These are phyloP conservation scores for Corniculantispora saksenae DNA, from an alignment of 2,329 filamentous ascomycete species.

Conservation along the genomic window DNA sequence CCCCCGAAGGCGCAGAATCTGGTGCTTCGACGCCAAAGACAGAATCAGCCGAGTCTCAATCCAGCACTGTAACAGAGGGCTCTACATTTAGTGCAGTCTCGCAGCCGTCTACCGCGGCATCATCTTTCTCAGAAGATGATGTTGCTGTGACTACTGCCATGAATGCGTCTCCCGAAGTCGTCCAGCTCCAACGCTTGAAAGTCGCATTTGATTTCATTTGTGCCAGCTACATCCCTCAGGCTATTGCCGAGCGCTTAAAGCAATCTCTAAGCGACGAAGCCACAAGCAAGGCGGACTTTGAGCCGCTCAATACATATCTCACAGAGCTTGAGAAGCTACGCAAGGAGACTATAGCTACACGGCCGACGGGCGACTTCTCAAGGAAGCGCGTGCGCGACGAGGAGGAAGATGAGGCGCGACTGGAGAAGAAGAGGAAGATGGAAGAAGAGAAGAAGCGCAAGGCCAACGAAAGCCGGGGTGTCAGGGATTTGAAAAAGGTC, in stretches of 20 bases:
- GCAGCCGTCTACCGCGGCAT: conserved; percentile 47
- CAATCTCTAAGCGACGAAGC: conserved; percentile 39
- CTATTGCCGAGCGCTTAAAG: conserved; percentile 46
- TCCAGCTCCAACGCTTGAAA: conserved; percentile 62
- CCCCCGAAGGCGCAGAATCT: conserved; percentile 26
- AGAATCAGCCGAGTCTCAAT: conserved; percentile 43
- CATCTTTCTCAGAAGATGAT: conserved; percentile 41
- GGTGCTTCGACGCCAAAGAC: conserved; percentile 30
- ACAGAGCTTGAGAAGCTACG: conserved; percentile 65
- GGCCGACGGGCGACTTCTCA: conserved; percentile 69
- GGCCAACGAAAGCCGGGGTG: conserved; percentile 69
- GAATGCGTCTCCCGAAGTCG: conserved; percentile 49
- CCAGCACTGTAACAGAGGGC: conserved; percentile 39
- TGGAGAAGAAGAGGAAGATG: conserved; percentile 80
- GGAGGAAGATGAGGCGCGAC: conserved; percentile 63
- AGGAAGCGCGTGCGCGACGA: conserved; percentile 69
- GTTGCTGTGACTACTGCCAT: conserved; percentile 44
- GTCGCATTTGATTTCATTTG: conserved; percentile 66
- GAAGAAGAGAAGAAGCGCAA: conserved; percentile 90
- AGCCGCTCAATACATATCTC: conserved; percentile 70
- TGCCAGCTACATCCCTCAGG: conserved; percentile 57
- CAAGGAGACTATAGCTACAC: conserved; percentile 68
- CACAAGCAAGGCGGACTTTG: conserved; percentile 59
- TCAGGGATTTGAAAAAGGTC: conserved; percentile 84
- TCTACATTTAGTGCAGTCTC: conserved; percentile 38